phyloP scores from a whole-genome alignment of 805 yeast species.

The Candida ortonii region DNA sequence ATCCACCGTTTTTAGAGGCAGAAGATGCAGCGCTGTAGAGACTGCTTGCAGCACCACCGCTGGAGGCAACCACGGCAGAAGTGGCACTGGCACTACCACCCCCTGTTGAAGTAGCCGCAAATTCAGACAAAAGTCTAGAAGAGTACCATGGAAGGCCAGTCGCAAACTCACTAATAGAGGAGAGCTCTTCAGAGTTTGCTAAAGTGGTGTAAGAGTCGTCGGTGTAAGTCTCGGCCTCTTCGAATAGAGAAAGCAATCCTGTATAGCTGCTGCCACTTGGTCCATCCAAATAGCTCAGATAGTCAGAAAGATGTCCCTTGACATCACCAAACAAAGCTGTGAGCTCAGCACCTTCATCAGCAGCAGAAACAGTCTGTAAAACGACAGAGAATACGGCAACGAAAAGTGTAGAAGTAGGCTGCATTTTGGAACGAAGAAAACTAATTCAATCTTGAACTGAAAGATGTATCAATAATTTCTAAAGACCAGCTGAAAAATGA shows the following conservation, averaged over 20 bases:
- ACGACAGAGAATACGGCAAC: constrained; percentile 22
- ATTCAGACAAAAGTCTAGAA: constrained; percentile 24
- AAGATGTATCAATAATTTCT: too few relatives aligned
- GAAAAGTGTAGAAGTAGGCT: constrained; percentile 18
- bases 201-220: constrained; percentile 46
- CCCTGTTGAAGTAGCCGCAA: constrained; percentile 15
- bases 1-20: constrained; percentile 3
- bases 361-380: constrained; percentile 19
- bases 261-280: constrained; percentile 29
- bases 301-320: constrained; percentile 31
- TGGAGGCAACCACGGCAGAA: constrained; percentile 11
- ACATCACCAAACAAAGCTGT: constrained; percentile 39
- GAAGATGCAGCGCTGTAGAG: constrained; percentile 8
- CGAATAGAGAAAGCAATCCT: constrained; percentile 33
- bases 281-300: constrained; percentile 33
- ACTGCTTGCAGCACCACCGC: constrained; percentile 12
- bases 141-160: constrained; percentile 37
- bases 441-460: too few relatives aligned
- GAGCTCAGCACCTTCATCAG: constrained; percentile 27
- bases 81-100: constrained; percentile 10
- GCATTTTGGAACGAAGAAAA: constrained; percentile 23
- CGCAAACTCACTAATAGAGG: constrained; percentile 26
- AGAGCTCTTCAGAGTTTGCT: constrained; percentile 21
- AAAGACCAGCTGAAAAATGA: too few relatives aligned
- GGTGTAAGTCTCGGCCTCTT: constrained; percentile 37